Conservation (phyloP, 139 green algal genomes). For the Tetraselmis striata region DNA sequence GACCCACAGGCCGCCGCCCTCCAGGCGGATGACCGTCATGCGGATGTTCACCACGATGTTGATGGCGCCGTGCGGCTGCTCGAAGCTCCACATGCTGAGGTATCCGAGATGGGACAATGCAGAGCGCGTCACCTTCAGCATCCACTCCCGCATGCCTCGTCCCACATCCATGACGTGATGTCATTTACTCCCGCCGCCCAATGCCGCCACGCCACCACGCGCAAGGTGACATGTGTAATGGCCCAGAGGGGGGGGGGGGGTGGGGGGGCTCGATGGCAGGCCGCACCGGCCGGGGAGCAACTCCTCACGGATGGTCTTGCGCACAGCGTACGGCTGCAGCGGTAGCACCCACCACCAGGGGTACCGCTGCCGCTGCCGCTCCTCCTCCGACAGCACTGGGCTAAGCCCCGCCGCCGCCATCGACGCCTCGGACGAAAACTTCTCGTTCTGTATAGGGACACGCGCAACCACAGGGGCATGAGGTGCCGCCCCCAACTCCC, state of each 20-base stretch:
- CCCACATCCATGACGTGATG: no score
- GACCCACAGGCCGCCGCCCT: constrained; percentile 70
- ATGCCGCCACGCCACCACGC: no score
- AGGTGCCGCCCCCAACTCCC: no score
- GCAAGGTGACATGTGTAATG: no score
- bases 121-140: no score
- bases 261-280: no score
- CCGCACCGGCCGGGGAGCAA: not conserved
- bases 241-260: no score
- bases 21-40: constrained; percentile 80
- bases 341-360: not conserved
- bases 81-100: constrained; percentile 79
- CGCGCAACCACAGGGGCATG: no score
- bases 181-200: no score
- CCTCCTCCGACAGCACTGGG: not conserved
- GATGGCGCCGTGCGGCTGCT: constrained; percentile 68
- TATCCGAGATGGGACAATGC: no score
- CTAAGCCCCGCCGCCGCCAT: not conserved
- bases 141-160: no score
- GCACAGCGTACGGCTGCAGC: not conserved
- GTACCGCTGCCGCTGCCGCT: not conserved
- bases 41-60: constrained; percentile 72
- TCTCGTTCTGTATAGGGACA: not conserved
- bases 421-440: not conserved
- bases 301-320: not conserved